phyloP scores from a whole-genome alignment of 768 basidiomycete species.

The Agaricus subrufescens region DNA sequence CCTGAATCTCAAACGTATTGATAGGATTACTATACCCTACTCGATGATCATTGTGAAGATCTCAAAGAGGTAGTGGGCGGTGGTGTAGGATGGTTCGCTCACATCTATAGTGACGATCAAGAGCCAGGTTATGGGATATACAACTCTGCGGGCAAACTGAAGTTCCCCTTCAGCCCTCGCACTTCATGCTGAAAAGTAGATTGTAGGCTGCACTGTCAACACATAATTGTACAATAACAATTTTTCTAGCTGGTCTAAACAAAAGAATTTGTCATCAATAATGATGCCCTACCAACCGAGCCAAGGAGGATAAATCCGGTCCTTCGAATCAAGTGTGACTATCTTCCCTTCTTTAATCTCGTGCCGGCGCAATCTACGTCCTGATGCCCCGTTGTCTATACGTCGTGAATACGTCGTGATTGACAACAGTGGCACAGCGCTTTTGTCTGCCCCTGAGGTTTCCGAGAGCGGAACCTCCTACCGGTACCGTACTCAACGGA shows the following conservation, averaged over 20 bases:
- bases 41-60: constrained; percentile 48
- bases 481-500: too few relatives aligned
- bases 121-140: constrained; percentile 59
- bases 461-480: too few relatives aligned
- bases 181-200: constrained; percentile 36
- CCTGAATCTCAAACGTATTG: not conserved
- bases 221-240: constrained; percentile 3
- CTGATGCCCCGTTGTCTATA: too few relatives aligned
- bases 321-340: not conserved
- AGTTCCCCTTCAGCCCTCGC: constrained; percentile 49
- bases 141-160: constrained; percentile 29
- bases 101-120: constrained; percentile 53
- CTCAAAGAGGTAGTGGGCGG: constrained; percentile 47
- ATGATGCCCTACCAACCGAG: constrained; percentile 56
- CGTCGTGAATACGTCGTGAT: not conserved
- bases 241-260: constrained; percentile 52
- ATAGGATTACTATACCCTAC: constrained; percentile 46
- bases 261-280: constrained; percentile 70
- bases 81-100: constrained; percentile 64
- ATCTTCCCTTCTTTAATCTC: too few relatives aligned
- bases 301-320: constrained; percentile 15
- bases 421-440: too few relatives aligned
- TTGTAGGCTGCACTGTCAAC: not conserved
- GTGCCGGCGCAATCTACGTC: too few relatives aligned
- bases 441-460: too few relatives aligned